phyloP scores from a whole-genome alignment of 768 basidiomycete genomes.

The Candolleomyces eurysporus region DNA sequence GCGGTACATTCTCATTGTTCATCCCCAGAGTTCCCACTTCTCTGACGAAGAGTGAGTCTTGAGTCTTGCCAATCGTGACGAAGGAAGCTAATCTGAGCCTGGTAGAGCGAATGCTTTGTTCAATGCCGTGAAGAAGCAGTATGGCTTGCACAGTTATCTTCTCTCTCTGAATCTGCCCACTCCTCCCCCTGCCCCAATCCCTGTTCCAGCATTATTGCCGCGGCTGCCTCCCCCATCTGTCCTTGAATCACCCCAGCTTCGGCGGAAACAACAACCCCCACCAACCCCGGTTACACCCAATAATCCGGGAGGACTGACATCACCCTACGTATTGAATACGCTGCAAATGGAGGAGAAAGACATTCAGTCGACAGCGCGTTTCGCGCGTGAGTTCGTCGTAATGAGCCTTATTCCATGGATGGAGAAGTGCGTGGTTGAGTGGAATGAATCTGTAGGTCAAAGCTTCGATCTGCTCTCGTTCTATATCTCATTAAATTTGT shows the following conservation, averaged over 20 bases:
- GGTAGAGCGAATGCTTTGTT: constrained; percentile 72
- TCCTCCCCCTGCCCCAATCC: constrained; percentile 63
- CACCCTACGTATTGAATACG: constrained; percentile 33
- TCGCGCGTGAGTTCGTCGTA: constrained; percentile 83
- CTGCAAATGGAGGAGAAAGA: constrained; percentile 67
- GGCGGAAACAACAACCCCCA: constrained; percentile 13
- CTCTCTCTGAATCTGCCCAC: constrained; percentile 61
- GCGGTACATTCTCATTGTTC: constrained; percentile 75
- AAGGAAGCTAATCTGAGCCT: constrained; percentile 1
- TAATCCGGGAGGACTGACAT: constrained; percentile 20
- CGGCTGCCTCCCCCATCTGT: constrained; percentile 57
- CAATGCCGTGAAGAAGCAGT: constrained; percentile 88
- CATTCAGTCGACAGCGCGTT: constrained; percentile 70
- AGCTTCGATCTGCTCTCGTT: not conserved
- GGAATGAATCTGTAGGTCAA: constrained; percentile 78
- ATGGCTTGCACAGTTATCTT: constrained; percentile 73
- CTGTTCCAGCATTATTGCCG: constrained; percentile 61
- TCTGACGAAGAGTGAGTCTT: constrained; percentile 75
- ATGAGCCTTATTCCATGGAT: constrained; percentile 95
- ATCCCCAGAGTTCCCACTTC: constrained; percentile 65
- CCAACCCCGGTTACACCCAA: constrained; percentile 18
- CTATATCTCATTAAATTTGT: constrained; percentile 4
- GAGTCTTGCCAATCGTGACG: constrained; percentile 6
- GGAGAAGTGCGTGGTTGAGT: constrained; percentile 90
- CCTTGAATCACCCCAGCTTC: constrained; percentile 27